Evolutionary conservation across 768 basidiomycete genomes (phyloP).

Genomic region (Lentinus tigrinus): DNA sequence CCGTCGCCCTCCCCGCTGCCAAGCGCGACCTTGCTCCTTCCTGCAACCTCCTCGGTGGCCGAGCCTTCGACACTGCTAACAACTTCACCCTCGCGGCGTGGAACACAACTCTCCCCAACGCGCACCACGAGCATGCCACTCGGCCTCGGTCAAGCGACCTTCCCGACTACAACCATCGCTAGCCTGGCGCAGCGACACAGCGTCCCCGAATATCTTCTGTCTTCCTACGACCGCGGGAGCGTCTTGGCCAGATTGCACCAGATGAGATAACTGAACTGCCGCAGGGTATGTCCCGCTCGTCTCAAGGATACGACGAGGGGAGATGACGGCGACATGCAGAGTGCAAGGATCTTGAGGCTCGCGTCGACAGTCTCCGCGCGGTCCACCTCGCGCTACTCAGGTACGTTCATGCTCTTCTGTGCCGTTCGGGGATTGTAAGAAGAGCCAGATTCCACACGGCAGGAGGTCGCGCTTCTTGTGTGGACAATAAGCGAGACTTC

Average conservation of each 20-base stretch:
- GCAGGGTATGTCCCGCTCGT: conserved; percentile 50
- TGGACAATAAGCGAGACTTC: too few species aligned
- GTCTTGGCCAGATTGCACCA: conserved; percentile 82
- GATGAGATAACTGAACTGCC: conserved; percentile 96
- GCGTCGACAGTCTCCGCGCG: conserved; percentile 86
- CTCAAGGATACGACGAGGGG: not conserved
- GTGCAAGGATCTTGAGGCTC: conserved; percentile 93
- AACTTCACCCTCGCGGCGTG: conserved; percentile 48
- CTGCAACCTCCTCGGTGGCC: conserved; percentile 23
- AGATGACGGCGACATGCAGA: conserved; percentile 47
- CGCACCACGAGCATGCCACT: conserved; percentile 43
- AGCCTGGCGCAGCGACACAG: conserved; percentile 8
- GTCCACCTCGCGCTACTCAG: conserved; percentile 79
- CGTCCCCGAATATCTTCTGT: not conserved
- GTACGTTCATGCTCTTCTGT: too few species aligned
- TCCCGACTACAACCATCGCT: conserved; percentile 1
- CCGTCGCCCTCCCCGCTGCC: conserved; percentile 8
- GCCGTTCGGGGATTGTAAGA: too few species aligned
- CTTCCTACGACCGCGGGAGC: conserved; percentile 61
- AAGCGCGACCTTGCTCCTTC: conserved; percentile 14
- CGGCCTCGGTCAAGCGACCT: conserved; percentile 37
- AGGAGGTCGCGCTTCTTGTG: too few species aligned
- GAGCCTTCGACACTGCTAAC: conserved; percentile 28
- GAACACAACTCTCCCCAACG: conserved; percentile 41
- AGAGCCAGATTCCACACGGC: too few species aligned